phyloP scores from a whole-genome alignment of 768 basidiomycete species.

The Phylloporus sp. region DNA sequence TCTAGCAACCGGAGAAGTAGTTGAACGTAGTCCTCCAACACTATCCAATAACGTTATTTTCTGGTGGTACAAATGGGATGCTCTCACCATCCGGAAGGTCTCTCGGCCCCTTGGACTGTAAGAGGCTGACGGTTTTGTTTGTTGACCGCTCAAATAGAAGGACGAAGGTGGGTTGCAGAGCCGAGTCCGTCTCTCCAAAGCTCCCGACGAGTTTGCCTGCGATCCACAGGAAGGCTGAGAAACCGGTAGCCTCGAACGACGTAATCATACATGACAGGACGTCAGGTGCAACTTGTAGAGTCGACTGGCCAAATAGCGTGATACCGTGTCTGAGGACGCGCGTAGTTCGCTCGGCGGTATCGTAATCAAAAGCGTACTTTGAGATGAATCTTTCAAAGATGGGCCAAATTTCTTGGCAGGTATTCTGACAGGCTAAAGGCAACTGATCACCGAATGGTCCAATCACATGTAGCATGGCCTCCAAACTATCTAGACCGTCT shows the following conservation, averaged over 20 bases:
- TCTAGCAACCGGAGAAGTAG: conserved; percentile 68
- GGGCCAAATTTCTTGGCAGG: conserved; percentile 75
- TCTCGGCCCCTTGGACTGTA: conserved; percentile 64
- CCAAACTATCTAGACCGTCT: conserved; percentile 91
- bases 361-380: conserved; percentile 73
- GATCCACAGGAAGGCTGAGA: conserved; percentile 91
- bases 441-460: conserved; percentile 79
- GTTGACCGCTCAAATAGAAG: conserved; percentile 75
- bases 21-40: conserved; percentile 92
- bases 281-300: conserved; percentile 63
- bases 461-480: conserved; percentile 85
- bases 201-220: conserved; percentile 78
- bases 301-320: conserved; percentile 68
- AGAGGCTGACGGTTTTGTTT: conserved; percentile 58
- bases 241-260: conserved; percentile 76
- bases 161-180: conserved; percentile 54
- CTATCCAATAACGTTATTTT: conserved; percentile 39
- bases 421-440: conserved; percentile 74
- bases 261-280: conserved; percentile 72
- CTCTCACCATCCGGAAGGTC: conserved; percentile 88
- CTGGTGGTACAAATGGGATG: background rate
- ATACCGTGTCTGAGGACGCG: conserved; percentile 83
- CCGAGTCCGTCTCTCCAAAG: conserved; percentile 64
- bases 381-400: conserved; percentile 78
- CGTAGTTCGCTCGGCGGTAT: conserved; percentile 78